phyloP scores from a whole-genome alignment of 2,329 filamentous ascomycete genomes.

The Alternaria triticimaculans region DNA sequence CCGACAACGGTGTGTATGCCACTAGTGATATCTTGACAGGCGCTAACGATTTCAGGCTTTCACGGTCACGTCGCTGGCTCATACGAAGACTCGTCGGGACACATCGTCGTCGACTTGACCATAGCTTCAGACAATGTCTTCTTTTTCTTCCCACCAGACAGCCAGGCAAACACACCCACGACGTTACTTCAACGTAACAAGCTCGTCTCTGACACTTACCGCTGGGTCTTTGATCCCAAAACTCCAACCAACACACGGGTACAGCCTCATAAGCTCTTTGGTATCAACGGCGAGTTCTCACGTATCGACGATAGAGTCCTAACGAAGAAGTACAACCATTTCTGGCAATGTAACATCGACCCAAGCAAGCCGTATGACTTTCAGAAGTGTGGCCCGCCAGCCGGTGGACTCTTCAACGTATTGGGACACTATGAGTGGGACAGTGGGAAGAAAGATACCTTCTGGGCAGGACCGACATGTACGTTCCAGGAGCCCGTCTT shows the following conservation, averaged over 20 bases:
- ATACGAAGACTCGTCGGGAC: constrained; percentile 49
- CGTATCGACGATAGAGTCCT: constrained; percentile 55
- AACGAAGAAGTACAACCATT: constrained; percentile 48
- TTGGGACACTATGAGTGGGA: constrained; percentile 45
- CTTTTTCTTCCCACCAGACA: constrained; percentile 51
- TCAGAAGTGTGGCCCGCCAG: constrained; percentile 40
- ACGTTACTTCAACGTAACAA: constrained; percentile 51
- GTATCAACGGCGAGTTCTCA: constrained; percentile 54
- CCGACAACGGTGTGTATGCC: constrained; percentile 55
- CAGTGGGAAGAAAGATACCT: constrained; percentile 40
- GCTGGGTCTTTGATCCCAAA: constrained; percentile 51
- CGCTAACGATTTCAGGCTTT: constrained; percentile 36
- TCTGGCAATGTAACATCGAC: constrained; percentile 53
- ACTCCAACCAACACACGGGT: constrained; percentile 37
- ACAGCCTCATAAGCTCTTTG: constrained; percentile 40
- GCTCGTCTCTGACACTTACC: constrained; percentile 46
- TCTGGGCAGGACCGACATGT: constrained; percentile 46
- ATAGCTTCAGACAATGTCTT: constrained; percentile 54
- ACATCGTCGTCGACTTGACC: constrained; percentile 49
- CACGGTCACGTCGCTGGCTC: constrained; percentile 53
- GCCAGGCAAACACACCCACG: constrained; percentile 35
- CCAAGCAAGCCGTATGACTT: constrained; percentile 38
- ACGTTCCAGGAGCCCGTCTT: constrained; percentile 64
- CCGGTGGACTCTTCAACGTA: constrained; percentile 42
- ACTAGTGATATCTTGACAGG: neutral